Conservation (phyloP, 2,329 filamentous ascomycete genomes). For the Penicillium sp. region DNA sequence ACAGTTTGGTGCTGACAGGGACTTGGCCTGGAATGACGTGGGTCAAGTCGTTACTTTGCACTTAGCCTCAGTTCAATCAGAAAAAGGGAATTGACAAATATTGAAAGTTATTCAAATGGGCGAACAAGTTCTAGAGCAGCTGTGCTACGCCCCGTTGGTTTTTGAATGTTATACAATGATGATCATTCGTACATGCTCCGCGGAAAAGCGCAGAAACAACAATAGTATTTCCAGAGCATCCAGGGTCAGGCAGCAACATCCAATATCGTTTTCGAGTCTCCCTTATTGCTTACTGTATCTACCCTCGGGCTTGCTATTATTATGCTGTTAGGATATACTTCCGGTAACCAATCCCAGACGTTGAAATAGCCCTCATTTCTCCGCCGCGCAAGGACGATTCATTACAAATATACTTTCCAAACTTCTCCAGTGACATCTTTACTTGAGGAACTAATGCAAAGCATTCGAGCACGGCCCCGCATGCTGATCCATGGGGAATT, state of each 20-base stretch:
- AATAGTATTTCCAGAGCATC: no score
- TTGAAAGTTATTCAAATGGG: neutral
- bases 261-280: no score
- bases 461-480: conserved; percentile 2
- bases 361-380: neutral
- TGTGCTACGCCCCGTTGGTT: no score
- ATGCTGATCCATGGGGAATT: neutral
- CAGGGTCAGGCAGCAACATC: no score
- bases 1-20: neutral
- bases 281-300: no score
- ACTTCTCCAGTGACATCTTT: neutral
- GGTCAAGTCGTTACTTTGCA: neutral
- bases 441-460: conserved; percentile 1
- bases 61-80: no score
- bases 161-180: no score
- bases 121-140: no score
- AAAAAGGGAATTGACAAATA: no score
- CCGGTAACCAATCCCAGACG: neutral
- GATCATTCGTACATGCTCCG: no score
- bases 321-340: neutral
- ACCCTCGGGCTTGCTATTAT: no score
- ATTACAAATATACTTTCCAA: conserved; percentile 2
- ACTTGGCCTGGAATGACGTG: neutral
- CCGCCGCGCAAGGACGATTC: neutral
- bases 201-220: neutral